phyloP scores from a whole-genome alignment of 495 filamentous ascomycete genomes.

The Durotheca rogersii region DNA sequence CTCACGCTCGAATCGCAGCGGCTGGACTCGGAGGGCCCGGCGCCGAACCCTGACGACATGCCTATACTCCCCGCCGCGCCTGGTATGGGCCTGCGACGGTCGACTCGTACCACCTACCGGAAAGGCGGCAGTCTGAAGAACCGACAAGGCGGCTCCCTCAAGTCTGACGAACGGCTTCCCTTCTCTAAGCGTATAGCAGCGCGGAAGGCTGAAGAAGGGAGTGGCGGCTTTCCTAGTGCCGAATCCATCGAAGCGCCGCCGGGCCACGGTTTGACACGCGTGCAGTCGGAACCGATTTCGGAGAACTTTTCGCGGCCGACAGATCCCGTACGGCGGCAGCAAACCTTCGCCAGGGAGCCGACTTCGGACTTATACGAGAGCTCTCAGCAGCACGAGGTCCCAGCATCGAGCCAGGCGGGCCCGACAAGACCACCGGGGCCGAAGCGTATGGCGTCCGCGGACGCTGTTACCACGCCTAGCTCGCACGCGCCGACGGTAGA shows the following conservation, averaged over 20 bases:
- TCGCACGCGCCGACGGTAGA: slow-evolving; percentile 69
- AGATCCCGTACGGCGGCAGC: slow-evolving; percentile 45
- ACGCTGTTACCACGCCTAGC: slow-evolving; percentile 28
- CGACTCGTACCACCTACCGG: slow-evolving; percentile 89
- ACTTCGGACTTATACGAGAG: slow-evolving; percentile 18
- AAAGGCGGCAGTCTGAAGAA: slow-evolving; percentile 78
- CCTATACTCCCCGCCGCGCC: slow-evolving; percentile 79
- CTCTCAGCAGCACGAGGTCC: slow-evolving; percentile 10
- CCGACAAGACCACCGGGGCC: slow-evolving; percentile 21
- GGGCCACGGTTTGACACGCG: slow-evolving; percentile 60
- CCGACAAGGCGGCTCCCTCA: slow-evolving; percentile 61
- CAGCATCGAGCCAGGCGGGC: slow-evolving; percentile 17
- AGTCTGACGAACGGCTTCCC: slow-evolving; percentile 47
- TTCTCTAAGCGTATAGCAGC: slow-evolving; percentile 71
- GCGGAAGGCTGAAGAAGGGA: slow-evolving; percentile 57
- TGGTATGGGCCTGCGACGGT: slow-evolving; percentile 77
- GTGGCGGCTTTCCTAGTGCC: slow-evolving; percentile 54
- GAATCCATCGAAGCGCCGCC: slow-evolving; percentile 51
- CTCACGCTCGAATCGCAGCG: slow-evolving; percentile 54
- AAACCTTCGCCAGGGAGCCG: slow-evolving; percentile 42
- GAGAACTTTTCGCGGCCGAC: slow-evolving; percentile 57
- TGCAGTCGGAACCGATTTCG: slow-evolving; percentile 75
- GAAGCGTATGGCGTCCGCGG: slow-evolving; percentile 23
- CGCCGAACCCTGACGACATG: slow-evolving; percentile 68
- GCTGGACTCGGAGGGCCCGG: slow-evolving; percentile 40